Conservation (phyloP, 2,329 filamentous ascomycete species). For the Didymella lethalis region DNA sequence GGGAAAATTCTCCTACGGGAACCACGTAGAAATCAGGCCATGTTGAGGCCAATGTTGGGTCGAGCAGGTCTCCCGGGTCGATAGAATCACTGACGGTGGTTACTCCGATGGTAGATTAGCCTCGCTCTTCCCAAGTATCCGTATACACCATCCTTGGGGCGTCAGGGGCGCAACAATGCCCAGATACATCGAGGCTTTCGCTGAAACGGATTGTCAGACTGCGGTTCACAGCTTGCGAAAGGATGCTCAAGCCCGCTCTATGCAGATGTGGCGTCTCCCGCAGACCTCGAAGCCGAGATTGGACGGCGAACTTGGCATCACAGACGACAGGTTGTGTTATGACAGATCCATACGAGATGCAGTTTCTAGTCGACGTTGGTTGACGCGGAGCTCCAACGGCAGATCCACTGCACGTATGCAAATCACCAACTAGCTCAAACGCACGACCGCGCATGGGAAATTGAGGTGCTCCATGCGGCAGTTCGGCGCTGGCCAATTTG, state of each 20-base stretch:
- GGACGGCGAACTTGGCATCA: background rate
- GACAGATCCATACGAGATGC: constrained; percentile 2
- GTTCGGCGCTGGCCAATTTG: constrained; percentile 1
- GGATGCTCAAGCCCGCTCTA: constrained; percentile 1
- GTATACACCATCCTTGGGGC: constrained; percentile 1
- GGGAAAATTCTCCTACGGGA: background rate
- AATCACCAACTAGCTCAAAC: constrained; percentile 10
- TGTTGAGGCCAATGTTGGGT: constrained; percentile 1
- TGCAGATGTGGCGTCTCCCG: background rate
- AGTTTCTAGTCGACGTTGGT: constrained; percentile 9
- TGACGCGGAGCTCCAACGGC: constrained; percentile 8
- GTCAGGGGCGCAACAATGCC: constrained; percentile 13
- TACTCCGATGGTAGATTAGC: constrained; percentile 6
- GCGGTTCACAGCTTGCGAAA: constrained; percentile 1
- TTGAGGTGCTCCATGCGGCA: constrained; percentile 5
- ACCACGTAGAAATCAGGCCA: constrained; percentile 4
- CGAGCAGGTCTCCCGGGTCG: constrained; percentile 8
- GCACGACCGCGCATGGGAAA: constrained; percentile 1
- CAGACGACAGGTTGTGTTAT: background rate
- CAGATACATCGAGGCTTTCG: constrained; percentile 1
- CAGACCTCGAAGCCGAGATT: background rate
- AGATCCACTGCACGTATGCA: constrained; percentile 12
- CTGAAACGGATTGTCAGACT: constrained; percentile 3
- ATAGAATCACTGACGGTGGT: background rate
- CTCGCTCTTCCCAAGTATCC: constrained; percentile 8